Conservation (phyloP, 106 monocot genomes). For the Acorus calamus region DNA sequence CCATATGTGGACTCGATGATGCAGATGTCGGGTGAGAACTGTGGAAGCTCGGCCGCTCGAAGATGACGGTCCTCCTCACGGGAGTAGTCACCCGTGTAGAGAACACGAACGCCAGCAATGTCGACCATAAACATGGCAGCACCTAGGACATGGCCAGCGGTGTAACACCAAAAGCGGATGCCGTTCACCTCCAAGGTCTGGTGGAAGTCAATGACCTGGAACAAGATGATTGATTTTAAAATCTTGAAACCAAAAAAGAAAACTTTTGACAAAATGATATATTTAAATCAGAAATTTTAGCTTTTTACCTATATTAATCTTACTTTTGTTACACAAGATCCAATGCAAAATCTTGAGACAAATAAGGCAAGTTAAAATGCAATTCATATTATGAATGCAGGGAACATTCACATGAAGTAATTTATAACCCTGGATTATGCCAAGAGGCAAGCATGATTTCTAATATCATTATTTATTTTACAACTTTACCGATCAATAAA, state of each 20-base stretch:
- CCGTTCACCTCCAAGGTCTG: constrained; percentile 97
- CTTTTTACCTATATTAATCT: too few species aligned
- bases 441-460: too few species aligned
- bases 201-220: constrained; percentile 95
- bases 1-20: constrained; percentile 98
- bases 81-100: constrained; percentile 98
- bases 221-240: background rate
- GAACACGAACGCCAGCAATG: constrained; percentile 82
- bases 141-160: constrained; percentile 96
- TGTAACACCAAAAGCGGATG: constrained; percentile 99
- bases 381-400: too few species aligned
- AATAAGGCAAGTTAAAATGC: too few species aligned
- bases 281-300: too few species aligned
- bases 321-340: too few species aligned
- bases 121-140: constrained; percentile 99
- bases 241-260: background rate
- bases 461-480: too few species aligned
- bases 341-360: too few species aligned
- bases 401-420: too few species aligned
- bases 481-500: too few species aligned
- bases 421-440: too few species aligned
- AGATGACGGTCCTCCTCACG: constrained; percentile 96
- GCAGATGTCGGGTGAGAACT: constrained; percentile 56
- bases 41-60: constrained; percentile 26
- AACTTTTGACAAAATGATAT: background rate